Conservation (phyloP, 208 protist species). For the Trypanosoma mega region DNA sequence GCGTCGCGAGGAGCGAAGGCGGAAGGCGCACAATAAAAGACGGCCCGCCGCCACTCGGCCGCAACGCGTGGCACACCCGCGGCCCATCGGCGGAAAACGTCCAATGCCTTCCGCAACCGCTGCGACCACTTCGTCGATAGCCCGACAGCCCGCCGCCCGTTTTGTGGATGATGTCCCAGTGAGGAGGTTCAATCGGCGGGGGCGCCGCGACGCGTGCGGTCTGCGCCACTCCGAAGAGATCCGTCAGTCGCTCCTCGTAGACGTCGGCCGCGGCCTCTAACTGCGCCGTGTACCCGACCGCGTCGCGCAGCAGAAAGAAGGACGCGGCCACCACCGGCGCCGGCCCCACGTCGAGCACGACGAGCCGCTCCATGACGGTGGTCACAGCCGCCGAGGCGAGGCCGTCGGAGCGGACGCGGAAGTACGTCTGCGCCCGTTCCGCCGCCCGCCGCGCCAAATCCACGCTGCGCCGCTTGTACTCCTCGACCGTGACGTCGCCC, state of each 20-base stretch:
- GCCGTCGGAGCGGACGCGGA: slow-evolving; percentile 47
- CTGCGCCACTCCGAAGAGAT: slow-evolving; percentile 47
- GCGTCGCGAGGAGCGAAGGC: slow-evolving; percentile 6
- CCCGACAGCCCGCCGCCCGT: no score
- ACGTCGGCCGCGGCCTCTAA: slow-evolving; percentile 41
- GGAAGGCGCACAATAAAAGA: slow-evolving; percentile 1
- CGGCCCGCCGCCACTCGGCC: not conserved
- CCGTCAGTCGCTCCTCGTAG: slow-evolving; percentile 42
- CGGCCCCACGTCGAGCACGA: slow-evolving; percentile 42
- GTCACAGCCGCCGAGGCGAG: slow-evolving; percentile 48
- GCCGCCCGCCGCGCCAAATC: slow-evolving; percentile 26
- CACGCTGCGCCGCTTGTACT: slow-evolving; percentile 43
- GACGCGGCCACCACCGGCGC: slow-evolving; percentile 35
- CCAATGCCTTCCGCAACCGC: no score
- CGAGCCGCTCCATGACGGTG: slow-evolving; percentile 57
- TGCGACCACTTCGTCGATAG: no score
- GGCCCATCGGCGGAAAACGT: not conserved
- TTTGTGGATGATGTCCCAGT: no score
- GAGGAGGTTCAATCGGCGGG: no score
- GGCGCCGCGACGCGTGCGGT: slow-evolving; percentile 34
- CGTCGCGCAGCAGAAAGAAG: slow-evolving; percentile 45
- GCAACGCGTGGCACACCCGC: slow-evolving; percentile 3
- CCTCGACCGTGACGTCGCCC: slow-evolving; percentile 27
- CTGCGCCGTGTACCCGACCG: slow-evolving; percentile 53
- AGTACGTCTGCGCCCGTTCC: slow-evolving; percentile 38